Conservation (phyloP, 495 filamentous ascomycete genomes). For the Pseudotulostoma volvatum region DNA sequence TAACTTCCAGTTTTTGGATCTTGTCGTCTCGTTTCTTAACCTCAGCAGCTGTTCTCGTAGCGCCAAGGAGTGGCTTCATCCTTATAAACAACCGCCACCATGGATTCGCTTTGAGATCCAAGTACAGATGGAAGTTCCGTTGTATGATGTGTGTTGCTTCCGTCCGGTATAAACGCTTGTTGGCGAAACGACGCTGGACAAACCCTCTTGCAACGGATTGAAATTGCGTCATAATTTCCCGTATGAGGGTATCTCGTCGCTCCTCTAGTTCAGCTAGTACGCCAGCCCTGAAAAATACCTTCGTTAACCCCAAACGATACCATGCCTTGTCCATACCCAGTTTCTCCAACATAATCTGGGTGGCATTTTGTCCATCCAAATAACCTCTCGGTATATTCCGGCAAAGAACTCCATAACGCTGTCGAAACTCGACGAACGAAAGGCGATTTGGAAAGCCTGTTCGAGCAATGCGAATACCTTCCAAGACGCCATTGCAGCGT, state of each 20-base stretch:
- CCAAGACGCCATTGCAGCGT: slow-evolving; percentile 94
- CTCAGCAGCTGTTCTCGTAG: slow-evolving; percentile 75
- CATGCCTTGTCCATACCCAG: slow-evolving; percentile 67
- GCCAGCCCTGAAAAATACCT: slow-evolving; percentile 95
- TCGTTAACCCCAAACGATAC: slow-evolving; percentile 88
- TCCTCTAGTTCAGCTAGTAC: slow-evolving; percentile 96
- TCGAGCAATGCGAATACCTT: slow-evolving; percentile 92
- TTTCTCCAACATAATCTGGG: slow-evolving; percentile 77
- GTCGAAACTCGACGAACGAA: slow-evolving; percentile 81
- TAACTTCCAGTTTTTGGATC: slow-evolving; percentile 69
- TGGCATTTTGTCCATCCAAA: slow-evolving; percentile 73
- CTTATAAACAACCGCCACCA: slow-evolving; percentile 95
- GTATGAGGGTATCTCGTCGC: slow-evolving; percentile 77
- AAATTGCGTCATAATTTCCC: slow-evolving; percentile 85
- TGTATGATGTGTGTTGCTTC: slow-evolving; percentile 94
- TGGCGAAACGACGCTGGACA: slow-evolving; percentile 67
- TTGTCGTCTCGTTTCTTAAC: slow-evolving; percentile 89
- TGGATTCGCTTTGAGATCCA: slow-evolving; percentile 73
- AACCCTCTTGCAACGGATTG: slow-evolving; percentile 86
- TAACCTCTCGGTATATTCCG: slow-evolving; percentile 78
- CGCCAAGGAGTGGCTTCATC: slow-evolving; percentile 89
- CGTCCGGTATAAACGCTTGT: slow-evolving; percentile 83
- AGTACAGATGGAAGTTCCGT: slow-evolving; percentile 76
- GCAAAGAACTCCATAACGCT: slow-evolving; percentile 95
- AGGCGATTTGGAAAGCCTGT: slow-evolving; percentile 97